Evolutionary conservation across 2,329 filamentous ascomycete species (phyloP).

Genomic region (Metarhizium robertsii): DNA sequence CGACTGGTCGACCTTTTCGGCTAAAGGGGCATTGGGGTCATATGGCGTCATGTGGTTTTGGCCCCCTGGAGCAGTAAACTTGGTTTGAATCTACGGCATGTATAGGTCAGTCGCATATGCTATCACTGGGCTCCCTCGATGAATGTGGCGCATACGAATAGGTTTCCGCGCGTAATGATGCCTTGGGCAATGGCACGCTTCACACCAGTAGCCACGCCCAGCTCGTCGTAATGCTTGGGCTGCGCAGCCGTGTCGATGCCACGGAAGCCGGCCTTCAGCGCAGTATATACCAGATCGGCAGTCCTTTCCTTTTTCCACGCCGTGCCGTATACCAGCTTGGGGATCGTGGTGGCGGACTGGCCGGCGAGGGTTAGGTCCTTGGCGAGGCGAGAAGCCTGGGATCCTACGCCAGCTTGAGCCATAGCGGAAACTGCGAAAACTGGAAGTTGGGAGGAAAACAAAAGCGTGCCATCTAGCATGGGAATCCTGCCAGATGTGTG

Average conservation of each 20-base stretch:
- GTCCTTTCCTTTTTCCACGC: slow-evolving; percentile 76
- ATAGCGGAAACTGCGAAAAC: slow-evolving; percentile 2
- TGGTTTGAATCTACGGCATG: slow-evolving; percentile 60
- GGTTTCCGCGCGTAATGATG: slow-evolving; percentile 42
- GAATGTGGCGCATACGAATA: slow-evolving; percentile 44
- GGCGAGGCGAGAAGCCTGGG: slow-evolving; percentile 21
- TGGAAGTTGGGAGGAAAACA: background rate
- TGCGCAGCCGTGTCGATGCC: slow-evolving; percentile 72
- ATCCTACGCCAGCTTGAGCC: slow-evolving; percentile 12
- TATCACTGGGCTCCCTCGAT: background rate
- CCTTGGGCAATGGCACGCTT: slow-evolving; percentile 50
- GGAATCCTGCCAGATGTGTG: background rate
- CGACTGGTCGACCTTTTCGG: slow-evolving; percentile 57
- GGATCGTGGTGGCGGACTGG: slow-evolving; percentile 28
- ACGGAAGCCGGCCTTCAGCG: slow-evolving; percentile 60
- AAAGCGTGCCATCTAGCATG: too few relatives aligned
- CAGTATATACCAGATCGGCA: slow-evolving; percentile 56
- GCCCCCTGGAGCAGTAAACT: slow-evolving; percentile 58
- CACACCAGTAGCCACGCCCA: slow-evolving; percentile 59
- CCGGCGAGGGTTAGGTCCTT: slow-evolving; percentile 23
- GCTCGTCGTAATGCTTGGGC: slow-evolving; percentile 69
- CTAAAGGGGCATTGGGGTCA: slow-evolving; percentile 44
- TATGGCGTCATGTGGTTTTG: slow-evolving; percentile 58
- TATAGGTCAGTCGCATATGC: background rate
- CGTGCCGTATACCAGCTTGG: slow-evolving; percentile 63